Conservation (phyloP, 176 grass and related monocot genomes). For the Oryza longistaminata region DNA sequence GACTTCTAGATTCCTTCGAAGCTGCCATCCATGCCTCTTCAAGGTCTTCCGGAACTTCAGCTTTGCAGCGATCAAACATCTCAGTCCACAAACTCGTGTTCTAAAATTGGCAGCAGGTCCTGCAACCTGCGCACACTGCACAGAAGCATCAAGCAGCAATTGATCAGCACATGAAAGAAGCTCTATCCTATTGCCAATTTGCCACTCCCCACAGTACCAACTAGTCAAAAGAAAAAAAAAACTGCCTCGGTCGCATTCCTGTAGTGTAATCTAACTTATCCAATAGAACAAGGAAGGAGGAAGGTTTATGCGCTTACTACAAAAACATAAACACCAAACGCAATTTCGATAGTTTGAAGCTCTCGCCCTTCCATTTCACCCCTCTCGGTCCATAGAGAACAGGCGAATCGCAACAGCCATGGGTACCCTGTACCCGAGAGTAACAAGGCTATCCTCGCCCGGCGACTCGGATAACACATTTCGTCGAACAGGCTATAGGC, state of each 20-base stretch:
- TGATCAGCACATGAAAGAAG: conserved; percentile 12
- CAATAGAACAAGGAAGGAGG: neutral
- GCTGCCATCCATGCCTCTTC: conserved; percentile 51
- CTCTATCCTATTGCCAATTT: neutral
- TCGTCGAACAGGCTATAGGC: conserved; percentile 14
- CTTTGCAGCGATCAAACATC: conserved; percentile 54
- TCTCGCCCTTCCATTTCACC: neutral
- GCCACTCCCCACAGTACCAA: neutral
- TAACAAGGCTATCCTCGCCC: neutral
- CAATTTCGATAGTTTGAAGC: neutral
- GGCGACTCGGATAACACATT: conserved; percentile 10
- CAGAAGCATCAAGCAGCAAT: conserved; percentile 23
- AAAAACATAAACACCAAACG: neutral
- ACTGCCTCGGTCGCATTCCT: too few relatives aligned
- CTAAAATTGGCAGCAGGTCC: conserved; percentile 30
- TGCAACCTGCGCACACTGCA: conserved; percentile 37
- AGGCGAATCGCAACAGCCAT: neutral
- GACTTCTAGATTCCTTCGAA: conserved; percentile 45
- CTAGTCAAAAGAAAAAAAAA: neutral
- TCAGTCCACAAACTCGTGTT: conserved; percentile 40
- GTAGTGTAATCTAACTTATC: neutral
- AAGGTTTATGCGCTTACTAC: neutral
- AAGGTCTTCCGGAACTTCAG: conserved; percentile 45
- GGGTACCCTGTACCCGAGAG: neutral
- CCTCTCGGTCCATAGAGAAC: neutral